These are phyloP conservation scores for Crucihimalaya himalaica DNA, from an alignment of 345 rosid genomes.

Conservation along the genomic window DNA sequence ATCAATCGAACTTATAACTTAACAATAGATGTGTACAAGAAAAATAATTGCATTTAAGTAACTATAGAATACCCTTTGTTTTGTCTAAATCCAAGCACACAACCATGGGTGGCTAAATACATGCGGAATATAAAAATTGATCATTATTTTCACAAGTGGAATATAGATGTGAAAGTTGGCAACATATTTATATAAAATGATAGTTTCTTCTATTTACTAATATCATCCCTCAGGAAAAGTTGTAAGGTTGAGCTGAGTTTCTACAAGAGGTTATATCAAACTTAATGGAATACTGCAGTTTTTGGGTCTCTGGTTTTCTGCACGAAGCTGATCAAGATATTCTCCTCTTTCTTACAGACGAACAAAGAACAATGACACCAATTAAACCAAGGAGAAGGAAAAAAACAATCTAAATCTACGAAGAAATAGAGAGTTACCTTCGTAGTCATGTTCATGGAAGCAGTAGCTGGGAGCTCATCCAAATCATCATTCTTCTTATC, in stretches of 20 bases:
- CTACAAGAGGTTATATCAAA: conserved; percentile 5
- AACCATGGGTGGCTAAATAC: not conserved
- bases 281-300: not conserved
- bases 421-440: conserved; percentile 45
- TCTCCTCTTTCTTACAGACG: conserved; percentile 67
- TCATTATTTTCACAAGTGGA: not conserved
- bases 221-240: no score
- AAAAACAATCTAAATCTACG: not conserved
- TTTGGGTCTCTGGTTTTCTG: conserved; percentile 83
- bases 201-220: not conserved
- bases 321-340: conserved; percentile 62
- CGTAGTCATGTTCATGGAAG: conserved; percentile 47
- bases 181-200: not conserved
- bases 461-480: conserved; percentile 43
- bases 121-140: not conserved
- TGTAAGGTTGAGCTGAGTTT: not conserved
- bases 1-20: no score
- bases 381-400: not conserved
- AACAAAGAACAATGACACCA: conserved; percentile 6
- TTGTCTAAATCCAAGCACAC: not conserved
- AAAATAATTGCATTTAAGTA: no score
- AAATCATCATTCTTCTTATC: conserved; percentile 43
- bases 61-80: no score
- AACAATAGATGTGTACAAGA: no score
- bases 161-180: not conserved